Conservation (phyloP, 1,284 basidiomycete genomes). For the Paramarasmius palmivorus region DNA sequence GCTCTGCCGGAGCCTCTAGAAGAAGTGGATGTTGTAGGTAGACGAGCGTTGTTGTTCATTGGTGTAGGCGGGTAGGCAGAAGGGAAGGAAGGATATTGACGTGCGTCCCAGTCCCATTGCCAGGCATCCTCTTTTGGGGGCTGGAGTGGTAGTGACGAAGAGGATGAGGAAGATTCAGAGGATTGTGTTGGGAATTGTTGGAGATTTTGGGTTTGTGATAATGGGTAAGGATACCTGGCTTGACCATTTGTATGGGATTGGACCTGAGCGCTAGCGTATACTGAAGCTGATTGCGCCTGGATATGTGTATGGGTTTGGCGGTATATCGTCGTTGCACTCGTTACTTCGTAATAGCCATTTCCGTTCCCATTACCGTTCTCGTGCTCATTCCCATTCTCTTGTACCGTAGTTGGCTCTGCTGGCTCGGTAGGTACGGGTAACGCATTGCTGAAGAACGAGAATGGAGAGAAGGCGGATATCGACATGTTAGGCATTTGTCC, state of each 20-base stretch:
- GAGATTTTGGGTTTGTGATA: no score
- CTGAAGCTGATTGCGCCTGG: no score
- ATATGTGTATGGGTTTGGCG: no score
- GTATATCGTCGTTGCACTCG: no score
- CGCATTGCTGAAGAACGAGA: not conserved
- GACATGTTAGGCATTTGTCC: conserved; percentile 21
- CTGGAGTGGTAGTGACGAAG: conserved; percentile 3
- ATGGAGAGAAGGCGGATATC: conserved; percentile 5
- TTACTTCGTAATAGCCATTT: no score
- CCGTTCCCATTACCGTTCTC: no score
- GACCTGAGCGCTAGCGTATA: no score
- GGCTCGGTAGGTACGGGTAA: not conserved
- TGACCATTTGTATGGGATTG: no score
- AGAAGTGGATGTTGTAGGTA: conserved; percentile 11
- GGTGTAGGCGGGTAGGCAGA: conserved; percentile 27
- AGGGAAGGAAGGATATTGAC: conserved; percentile 26
- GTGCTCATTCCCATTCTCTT: not conserved
- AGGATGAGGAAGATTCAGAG: not conserved
- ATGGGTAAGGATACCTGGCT: no score
- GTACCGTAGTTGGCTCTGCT: no score
- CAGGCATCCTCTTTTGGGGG: conserved; percentile 17
- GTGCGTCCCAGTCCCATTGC: conserved; percentile 18
- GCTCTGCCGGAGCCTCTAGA: not conserved
- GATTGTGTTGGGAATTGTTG: not conserved
- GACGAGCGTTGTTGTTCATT: conserved; percentile 17